Conservation (phyloP, 2,329 filamentous ascomycete genomes). For the Aspergillus luchuensis region DNA sequence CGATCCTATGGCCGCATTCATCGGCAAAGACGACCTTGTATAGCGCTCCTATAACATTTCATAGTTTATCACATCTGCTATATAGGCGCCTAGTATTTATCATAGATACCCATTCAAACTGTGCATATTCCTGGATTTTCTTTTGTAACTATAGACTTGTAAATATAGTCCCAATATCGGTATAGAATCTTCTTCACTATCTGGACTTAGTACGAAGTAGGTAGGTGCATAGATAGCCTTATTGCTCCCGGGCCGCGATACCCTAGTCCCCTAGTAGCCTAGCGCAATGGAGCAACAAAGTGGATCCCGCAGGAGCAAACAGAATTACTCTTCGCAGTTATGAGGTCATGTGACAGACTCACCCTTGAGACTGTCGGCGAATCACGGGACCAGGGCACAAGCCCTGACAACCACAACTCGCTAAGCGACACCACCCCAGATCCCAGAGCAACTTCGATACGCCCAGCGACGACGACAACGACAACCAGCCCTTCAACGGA, state of each 20-base stretch:
- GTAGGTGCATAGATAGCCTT: background rate
- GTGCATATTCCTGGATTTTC: background rate
- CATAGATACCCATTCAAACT: slow-evolving; percentile 14
- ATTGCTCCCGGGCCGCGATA: background rate
- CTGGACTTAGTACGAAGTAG: no score
- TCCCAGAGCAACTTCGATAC: slow-evolving; percentile 42
- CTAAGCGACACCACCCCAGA: slow-evolving; percentile 42
- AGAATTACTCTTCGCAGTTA: no score
- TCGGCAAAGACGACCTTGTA: slow-evolving; percentile 71
- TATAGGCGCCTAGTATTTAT: slow-evolving; percentile 15
- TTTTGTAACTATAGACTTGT: background rate
- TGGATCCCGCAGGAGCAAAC: background rate
- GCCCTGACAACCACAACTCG: slow-evolving; percentile 45
- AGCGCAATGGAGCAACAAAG: background rate
- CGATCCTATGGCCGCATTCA: slow-evolving; percentile 83
- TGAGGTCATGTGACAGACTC: slow-evolving; percentile 15
- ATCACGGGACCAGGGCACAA: slow-evolving; percentile 37
- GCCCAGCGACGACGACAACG: slow-evolving; percentile 49
- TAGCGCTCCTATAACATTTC: slow-evolving; percentile 28
- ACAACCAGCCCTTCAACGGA: slow-evolving; percentile 50
- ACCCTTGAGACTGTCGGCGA: background rate
- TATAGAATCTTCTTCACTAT: background rate
- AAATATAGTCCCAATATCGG: no score
- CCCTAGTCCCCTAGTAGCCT: background rate
- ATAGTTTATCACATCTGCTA: background rate